Base-by-base conservation (phyloP, 2,329 filamentous ascomycete genomes). In the Fusarium continuum region DNA sequence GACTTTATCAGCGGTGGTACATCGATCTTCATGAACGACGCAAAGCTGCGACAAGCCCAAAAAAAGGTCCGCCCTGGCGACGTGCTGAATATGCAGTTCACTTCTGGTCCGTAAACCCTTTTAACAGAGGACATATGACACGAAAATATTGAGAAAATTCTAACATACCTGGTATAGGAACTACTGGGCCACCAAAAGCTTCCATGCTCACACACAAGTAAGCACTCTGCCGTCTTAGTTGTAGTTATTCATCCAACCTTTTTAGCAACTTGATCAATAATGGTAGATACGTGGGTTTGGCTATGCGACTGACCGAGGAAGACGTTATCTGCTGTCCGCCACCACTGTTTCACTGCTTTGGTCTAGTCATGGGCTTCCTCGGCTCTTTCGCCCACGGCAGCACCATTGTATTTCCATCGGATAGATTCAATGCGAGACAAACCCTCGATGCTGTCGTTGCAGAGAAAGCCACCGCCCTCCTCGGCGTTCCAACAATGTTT, bases 151-250 rank as follows among this genome's bases (percentile, higher is more conserved):
- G 1, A 6, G 14, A 32, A 32, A n/a, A n/a, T 38, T 38, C 35
- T 45, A 2, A 45, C 43, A 4, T 2, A 0, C 6, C 0, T 2
- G 0, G n/a, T n/a, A n/a, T 2, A 45, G 43, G 29, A 7, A 35
- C 43, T 5, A 45, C 43, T 25, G 43, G 43, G 13, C 43, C 17
- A 4, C 43, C 43, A 0, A 45, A 45, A 17, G 6, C 31, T 13
- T 45, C 28, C 1, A 35, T 45, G 29, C 43, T 45, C 14, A 45
- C 20, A 10, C 29, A 45, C 11, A 45, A 25, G 29, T 45, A 45
- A 16, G 29, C 2, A 0, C 1, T 11, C 1, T 1, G 13, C 2
- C 2, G 11, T 25, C 2, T n/a, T 17, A 22, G 8, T 3, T 1
- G 4, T 5, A 4, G 4, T 4, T 2, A 14, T 6, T 6, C 2